phyloP scores from a whole-genome alignment of 371 early-diverging fungal species.

The Mucor racemosus region DNA sequence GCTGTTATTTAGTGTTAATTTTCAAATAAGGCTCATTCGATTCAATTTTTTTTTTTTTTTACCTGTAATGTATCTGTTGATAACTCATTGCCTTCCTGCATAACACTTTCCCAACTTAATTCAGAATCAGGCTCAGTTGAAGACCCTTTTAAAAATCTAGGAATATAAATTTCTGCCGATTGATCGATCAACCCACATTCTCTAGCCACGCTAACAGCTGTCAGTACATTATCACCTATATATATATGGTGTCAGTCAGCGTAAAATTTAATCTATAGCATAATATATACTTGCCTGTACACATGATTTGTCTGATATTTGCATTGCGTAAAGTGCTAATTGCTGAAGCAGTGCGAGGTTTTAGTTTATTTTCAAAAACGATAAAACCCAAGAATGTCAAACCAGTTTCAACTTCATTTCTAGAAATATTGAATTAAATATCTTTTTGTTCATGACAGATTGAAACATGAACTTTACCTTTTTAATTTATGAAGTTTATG shows the following conservation, averaged over 20 bases:
- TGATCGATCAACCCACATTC: constrained; percentile 84
- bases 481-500: constrained; percentile 80
- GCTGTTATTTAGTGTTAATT: background rate
- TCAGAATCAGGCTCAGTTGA: constrained; percentile 57
- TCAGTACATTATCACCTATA: constrained; percentile 93
- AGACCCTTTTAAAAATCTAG: constrained; percentile 58
- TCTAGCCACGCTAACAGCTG: constrained; percentile 96
- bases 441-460: no score
- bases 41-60: constrained; percentile 5
- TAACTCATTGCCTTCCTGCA: constrained; percentile 60
- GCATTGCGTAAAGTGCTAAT: constrained; percentile 88
- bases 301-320: constrained; percentile 96
- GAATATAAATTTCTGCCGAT: constrained; percentile 60
- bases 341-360: constrained; percentile 83
- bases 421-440: constrained; percentile 16
- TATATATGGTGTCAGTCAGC: constrained; percentile 1
- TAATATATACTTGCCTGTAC: constrained; percentile 76
- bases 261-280: no score
- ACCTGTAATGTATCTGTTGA: constrained; percentile 70
- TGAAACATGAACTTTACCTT: constrained; percentile 27
- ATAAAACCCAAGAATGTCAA: constrained; percentile 94
- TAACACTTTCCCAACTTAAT: constrained; percentile 77
- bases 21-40: background rate
- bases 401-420: constrained; percentile 86
- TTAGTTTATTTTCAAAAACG: constrained; percentile 99